These are phyloP conservation scores for Xylaria sp. DNA, from an alignment of 2,329 filamentous ascomycete species.

Conservation along the genomic window DNA sequence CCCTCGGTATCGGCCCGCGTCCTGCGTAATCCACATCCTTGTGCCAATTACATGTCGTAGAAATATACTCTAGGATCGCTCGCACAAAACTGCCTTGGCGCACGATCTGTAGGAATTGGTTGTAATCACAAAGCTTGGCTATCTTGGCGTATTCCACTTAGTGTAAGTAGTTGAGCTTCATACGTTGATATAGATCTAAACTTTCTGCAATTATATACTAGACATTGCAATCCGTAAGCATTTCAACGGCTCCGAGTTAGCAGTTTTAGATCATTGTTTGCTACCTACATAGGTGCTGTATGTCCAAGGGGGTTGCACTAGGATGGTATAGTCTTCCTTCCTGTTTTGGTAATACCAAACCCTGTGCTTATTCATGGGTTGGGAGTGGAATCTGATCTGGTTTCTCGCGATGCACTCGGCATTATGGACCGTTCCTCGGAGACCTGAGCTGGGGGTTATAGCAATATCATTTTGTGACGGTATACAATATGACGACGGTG, in stretches of 20 bases:
- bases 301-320: neutral
- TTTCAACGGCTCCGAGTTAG: no score
- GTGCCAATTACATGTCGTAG: neutral
- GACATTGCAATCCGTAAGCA: no score
- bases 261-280: neutral
- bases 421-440: constrained; percentile 13
- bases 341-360: constrained; percentile 12
- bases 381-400: constrained; percentile 3
- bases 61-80: neutral
- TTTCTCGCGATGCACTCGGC: constrained; percentile 20
- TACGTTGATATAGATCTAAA: neutral
- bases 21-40: neutral
- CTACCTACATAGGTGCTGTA: no score
- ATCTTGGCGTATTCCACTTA: neutral
- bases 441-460: constrained; percentile 1
- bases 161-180: neutral
- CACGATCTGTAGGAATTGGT: neutral
- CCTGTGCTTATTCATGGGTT: constrained; percentile 16
- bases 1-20: neutral
- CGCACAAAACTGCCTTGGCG: neutral
- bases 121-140: neutral
- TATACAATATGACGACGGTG: neutral
- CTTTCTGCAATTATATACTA: neutral
- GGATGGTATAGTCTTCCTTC: neutral
- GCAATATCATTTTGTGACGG: neutral